Evolutionary conservation across 2,329 filamentous ascomycete species (phyloP).

Genomic region (Apiospora saccharicola): DNA sequence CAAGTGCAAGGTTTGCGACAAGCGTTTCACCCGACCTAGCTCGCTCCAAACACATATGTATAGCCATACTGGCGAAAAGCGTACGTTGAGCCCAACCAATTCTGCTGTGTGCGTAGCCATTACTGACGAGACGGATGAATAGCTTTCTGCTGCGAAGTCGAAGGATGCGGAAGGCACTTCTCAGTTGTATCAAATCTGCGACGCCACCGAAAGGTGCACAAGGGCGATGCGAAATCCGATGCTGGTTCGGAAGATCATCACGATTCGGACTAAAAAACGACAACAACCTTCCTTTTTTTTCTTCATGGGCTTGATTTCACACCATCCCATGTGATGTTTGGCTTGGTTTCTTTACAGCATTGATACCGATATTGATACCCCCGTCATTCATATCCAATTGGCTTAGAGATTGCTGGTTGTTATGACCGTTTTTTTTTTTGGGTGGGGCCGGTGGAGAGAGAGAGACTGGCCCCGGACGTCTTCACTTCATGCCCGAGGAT

Average conservation of each 20-base stretch:
- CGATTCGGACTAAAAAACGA: slow-evolving; percentile 60
- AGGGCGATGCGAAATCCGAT: slow-evolving; percentile 72
- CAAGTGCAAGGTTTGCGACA: slow-evolving; percentile 99
- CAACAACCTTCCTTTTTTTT: background rate
- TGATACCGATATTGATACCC: slow-evolving; percentile 22
- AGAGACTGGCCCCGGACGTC: background rate
- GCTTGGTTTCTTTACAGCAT: slow-evolving; percentile 15
- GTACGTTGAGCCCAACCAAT: slow-evolving; percentile 65
- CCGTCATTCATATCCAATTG: slow-evolving; percentile 18
- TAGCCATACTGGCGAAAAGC: slow-evolving; percentile 97
- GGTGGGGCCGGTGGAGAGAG: background rate
- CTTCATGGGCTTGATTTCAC: background rate
- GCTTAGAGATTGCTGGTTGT: slow-evolving; percentile 11
- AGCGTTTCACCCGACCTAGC: slow-evolving; percentile 93
- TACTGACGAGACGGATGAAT: slow-evolving; percentile 31
- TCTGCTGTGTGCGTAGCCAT: background rate
- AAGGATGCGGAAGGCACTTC: slow-evolving; percentile 94
- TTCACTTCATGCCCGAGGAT: background rate
- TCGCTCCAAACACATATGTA: slow-evolving; percentile 98
- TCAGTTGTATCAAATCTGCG: slow-evolving; percentile 96
- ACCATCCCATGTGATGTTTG: background rate
- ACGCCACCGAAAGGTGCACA: slow-evolving; percentile 95
- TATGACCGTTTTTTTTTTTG: slow-evolving; percentile 6
- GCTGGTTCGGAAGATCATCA: slow-evolving; percentile 70
- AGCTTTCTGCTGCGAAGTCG: slow-evolving; percentile 95